Conservation (phyloP, 495 filamentous ascomycete species). For the Podospora pseudopauciseta region DNA sequence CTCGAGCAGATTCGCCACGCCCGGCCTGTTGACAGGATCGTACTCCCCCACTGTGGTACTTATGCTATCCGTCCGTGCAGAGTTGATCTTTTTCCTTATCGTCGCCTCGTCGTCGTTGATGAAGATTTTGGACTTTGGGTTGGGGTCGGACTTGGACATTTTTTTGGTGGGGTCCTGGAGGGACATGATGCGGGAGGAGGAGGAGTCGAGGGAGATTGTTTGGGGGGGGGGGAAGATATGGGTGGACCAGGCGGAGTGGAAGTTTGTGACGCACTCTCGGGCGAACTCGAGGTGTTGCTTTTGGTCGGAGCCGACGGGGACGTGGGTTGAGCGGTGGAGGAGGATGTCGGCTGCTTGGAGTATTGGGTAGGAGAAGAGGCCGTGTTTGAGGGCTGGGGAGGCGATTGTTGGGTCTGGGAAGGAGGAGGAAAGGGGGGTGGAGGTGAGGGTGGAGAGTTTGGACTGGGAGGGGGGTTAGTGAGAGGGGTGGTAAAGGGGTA, state of each 20-base stretch:
- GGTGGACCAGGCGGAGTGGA: slow-evolving; percentile 66
- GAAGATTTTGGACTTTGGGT: slow-evolving; percentile 70
- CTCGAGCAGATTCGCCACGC: slow-evolving; percentile 80
- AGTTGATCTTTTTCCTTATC: slow-evolving; percentile 63
- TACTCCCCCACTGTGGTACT: slow-evolving; percentile 56
- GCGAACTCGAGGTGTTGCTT: slow-evolving; percentile 90
- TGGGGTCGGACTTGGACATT: slow-evolving; percentile 86
- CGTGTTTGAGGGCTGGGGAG: slow-evolving; percentile 65
- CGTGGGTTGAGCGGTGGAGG: slow-evolving; percentile 84
- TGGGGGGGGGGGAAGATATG: not conserved
- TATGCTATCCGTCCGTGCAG: slow-evolving; percentile 71
- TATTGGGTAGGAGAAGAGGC: slow-evolving; percentile 95
- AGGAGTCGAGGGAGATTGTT: not conserved
- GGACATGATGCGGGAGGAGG: slow-evolving; percentile 69
- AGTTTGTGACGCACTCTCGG: slow-evolving; percentile 74
- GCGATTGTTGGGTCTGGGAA: slow-evolving; percentile 7
- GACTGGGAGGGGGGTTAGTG: slow-evolving; percentile 39
- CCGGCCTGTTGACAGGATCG: slow-evolving; percentile 67
- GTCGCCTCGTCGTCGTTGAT: slow-evolving; percentile 63
- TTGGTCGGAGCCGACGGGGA: slow-evolving; percentile 94
- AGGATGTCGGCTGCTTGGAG: slow-evolving; percentile 94
- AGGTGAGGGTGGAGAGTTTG: slow-evolving; percentile 9
- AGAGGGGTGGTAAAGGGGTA: slow-evolving; percentile 6
- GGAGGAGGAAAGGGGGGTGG: not conserved
- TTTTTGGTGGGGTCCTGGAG: slow-evolving; percentile 70